Evolutionary conservation across 257 asterid species (phyloP).

Genomic region (Galeopsis tetrahit): DNA sequence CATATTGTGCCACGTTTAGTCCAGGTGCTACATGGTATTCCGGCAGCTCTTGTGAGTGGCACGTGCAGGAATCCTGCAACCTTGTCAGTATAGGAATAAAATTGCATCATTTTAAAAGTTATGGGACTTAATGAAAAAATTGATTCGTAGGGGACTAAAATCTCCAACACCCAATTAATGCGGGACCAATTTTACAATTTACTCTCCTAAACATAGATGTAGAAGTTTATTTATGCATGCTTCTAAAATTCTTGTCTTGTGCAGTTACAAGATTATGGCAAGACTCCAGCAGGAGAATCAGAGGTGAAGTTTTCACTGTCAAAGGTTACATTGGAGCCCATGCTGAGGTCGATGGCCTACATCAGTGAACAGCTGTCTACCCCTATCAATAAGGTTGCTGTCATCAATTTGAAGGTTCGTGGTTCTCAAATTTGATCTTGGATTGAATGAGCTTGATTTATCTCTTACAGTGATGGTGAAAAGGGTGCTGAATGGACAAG

Average conservation of each 20-base stretch:
- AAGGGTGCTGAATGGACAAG: conserved; percentile 8
- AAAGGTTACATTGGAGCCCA: conserved; percentile 76
- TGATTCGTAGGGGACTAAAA: no score
- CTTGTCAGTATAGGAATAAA: no score
- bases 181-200: no score
- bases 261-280: conserved; percentile 82
- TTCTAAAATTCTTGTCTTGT: conserved; percentile 27
- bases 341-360: conserved; percentile 90
- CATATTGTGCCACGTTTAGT: no score
- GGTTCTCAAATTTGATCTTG: conserved; percentile 10
- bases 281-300: conserved; percentile 66
- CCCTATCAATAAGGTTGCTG: conserved; percentile 83
- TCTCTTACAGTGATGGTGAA: conserved; percentile 8
- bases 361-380: conserved; percentile 83
- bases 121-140: no score
- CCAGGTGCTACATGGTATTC: no score
- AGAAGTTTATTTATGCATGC: conserved; percentile 2
- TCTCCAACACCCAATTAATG: no score
- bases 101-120: no score
- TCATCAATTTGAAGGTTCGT: conserved; percentile 84
- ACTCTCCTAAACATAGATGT: conserved; percentile 9
- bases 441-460: conserved; percentile 18
- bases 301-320: conserved; percentile 84
- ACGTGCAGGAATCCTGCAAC: no score
- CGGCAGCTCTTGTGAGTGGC: no score